Conservation (phyloP, 352 stramenopile genomes). For the Sclerospora graminicola region DNA sequence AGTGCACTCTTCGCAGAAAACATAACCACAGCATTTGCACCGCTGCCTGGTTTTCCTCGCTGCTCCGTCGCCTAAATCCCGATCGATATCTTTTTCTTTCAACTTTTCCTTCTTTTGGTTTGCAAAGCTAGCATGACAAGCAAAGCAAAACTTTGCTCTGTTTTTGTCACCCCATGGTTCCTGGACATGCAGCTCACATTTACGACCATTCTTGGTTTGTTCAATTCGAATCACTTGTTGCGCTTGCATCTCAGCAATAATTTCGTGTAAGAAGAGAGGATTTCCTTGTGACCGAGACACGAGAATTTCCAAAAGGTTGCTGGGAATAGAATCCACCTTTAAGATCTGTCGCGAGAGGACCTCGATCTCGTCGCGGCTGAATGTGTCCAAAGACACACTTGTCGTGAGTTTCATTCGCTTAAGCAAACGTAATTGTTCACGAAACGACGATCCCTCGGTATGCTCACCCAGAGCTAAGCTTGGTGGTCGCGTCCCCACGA, state of each 20-base stretch:
- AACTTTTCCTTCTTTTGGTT: conserved; percentile 34
- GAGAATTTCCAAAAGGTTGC: conserved; percentile 52
- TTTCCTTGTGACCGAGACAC: conserved; percentile 73
- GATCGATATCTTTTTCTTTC: conserved; percentile 4
- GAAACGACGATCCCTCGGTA: conserved; percentile 66
- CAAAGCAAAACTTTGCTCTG: conserved; percentile 58
- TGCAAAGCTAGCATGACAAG: conserved; percentile 49
- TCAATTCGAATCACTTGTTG: conserved; percentile 74
- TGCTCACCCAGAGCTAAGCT: conserved; percentile 54
- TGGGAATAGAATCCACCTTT: conserved; percentile 43
- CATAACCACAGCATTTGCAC: conserved; percentile 77
- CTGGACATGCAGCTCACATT: conserved; percentile 65
- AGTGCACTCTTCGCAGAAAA: conserved; percentile 71
- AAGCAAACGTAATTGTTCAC: conserved; percentile 61
- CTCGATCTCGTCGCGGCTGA: conserved; percentile 47
- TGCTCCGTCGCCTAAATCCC: conserved; percentile 7
- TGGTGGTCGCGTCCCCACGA: conserved; percentile 60
- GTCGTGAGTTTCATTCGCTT: conserved; percentile 54
- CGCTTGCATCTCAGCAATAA: conserved; percentile 74
- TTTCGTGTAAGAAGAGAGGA: conserved; percentile 72
- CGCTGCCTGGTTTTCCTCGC: conserved; percentile 38
- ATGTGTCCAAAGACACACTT: conserved; percentile 36
- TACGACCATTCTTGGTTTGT: conserved; percentile 23
- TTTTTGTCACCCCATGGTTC: conserved; percentile 74
- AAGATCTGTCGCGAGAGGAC: conserved; percentile 54